Evolutionary conservation across 257 asterid genomes (phyloP), one percentile per base, ranked within the genome.

Genomic region (Linderniella brevidens): DNA sequence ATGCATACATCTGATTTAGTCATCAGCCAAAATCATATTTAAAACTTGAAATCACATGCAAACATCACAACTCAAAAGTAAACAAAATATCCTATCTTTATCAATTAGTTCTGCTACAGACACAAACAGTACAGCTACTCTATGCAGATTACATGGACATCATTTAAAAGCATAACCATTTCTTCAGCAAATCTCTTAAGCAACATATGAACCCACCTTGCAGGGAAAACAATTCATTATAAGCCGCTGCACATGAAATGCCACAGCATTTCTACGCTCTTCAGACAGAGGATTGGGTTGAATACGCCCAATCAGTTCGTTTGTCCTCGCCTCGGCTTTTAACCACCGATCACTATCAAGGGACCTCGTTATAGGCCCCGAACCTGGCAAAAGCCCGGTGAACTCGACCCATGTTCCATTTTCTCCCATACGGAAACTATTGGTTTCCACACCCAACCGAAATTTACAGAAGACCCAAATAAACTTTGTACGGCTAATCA

Each of bases 211-310:
- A 62, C 64, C 70, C 53, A 88, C 98, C 98, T 88, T 90, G 65
- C 98, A 88, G 37, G 95, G 87, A 58, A 84, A 88, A 62, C 95
- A 80, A 66, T 78, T 78, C 64, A 65, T 64, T 35, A 88, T 84
- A 47, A 83, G 95, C 54, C 79, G 69, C 69, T 76, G 86, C 52
- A 84, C 95, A 49, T 88, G 84, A 61, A 78, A 74, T 14, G 90
- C 93, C 65, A 88, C 98, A 0, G 94, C 93, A 65, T 74, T 80
- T 62, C 98, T 64, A 19, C 82, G 86, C 67, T 76, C 92, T 71
- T 88, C 95, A 0, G 98, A 83, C 4, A 73, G 73, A 41, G 63
- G 78, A 64, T 80, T 80, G n/a, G 98, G 98, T 60, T 88, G 88
- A 55, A 88, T 84, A 73, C 95, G 71, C 59, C 74, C 78, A 65